These are phyloP conservation scores for Ogataea corticis DNA, from an alignment of 805 yeast genomes.

Conservation along the genomic window DNA sequence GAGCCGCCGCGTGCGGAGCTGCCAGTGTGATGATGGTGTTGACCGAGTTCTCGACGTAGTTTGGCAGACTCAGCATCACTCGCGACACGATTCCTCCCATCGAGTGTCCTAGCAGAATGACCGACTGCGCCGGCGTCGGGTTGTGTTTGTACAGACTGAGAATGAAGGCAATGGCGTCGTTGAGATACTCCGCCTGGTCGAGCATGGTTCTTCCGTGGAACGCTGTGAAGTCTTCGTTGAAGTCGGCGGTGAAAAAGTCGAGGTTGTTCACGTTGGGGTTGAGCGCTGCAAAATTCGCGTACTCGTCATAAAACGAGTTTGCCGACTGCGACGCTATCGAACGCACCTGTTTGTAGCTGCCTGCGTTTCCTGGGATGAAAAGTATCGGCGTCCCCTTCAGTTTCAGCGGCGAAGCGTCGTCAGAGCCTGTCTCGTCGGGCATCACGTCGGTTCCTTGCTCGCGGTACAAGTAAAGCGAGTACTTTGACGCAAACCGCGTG, in stretches of 20 bases:
- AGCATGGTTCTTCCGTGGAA: slow-evolving; percentile 91
- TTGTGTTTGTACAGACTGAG: slow-evolving; percentile 58
- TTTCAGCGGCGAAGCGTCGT: slow-evolving; percentile 26
- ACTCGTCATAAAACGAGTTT: slow-evolving; percentile 45
- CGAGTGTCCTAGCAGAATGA: slow-evolving; percentile 84
- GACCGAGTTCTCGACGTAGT: slow-evolving; percentile 68
- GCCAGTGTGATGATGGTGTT: slow-evolving; percentile 84
- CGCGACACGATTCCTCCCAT: slow-evolving; percentile 98
- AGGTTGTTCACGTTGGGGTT: slow-evolving; percentile 45
- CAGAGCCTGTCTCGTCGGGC: slow-evolving; percentile 40
- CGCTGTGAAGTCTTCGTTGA: slow-evolving; percentile 94
- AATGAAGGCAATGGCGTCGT: slow-evolving; percentile 82
- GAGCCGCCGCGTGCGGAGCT: slow-evolving; percentile 90
- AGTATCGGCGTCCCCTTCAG: slow-evolving; percentile 81
- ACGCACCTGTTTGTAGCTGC: slow-evolving; percentile 85
- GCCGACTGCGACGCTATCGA: slow-evolving; percentile 88
- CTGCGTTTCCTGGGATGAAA: slow-evolving; percentile 98
- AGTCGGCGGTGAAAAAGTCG: slow-evolving; percentile 90
- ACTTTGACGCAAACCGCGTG: slow-evolving; percentile 73
- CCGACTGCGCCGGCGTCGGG: slow-evolving; percentile 47
- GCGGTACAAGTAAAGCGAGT: slow-evolving; percentile 80
- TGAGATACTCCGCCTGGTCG: slow-evolving; percentile 90
- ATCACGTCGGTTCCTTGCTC: slow-evolving; percentile 70
- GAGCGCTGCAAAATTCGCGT: slow-evolving; percentile 26
- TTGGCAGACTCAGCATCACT: slow-evolving; percentile 76